Evolutionary conservation across 805 yeast species (phyloP).

Genomic region (Kregervanrija pseudodelftensis): DNA sequence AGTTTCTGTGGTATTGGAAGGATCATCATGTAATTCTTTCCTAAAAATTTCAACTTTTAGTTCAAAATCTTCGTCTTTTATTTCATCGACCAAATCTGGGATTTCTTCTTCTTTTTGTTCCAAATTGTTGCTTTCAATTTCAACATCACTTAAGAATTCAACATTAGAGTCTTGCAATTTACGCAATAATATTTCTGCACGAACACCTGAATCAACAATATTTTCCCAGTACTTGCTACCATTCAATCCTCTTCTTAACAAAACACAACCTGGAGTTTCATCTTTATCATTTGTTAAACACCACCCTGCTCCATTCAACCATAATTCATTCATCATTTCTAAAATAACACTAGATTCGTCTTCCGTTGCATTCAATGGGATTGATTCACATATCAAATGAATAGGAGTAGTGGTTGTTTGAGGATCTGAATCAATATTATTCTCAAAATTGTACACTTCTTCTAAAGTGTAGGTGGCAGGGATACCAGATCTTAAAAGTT

Average conservation of each 20-base stretch:
- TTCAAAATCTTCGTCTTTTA: conserved; percentile 4
- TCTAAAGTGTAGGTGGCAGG: conserved; percentile 81
- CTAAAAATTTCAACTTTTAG: conserved; percentile 16
- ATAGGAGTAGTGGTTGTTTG: conserved; percentile 68
- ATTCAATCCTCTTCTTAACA: conserved; percentile 43
- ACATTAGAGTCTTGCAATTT: conserved; percentile 57
- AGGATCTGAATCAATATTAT: conserved; percentile 29
- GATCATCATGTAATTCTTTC: conserved; percentile 33
- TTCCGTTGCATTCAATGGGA: conserved; percentile 33
- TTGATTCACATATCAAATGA: conserved; percentile 55
- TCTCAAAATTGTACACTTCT: conserved; percentile 56
- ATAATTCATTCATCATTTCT: conserved; percentile 55
- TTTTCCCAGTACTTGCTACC: conserved; percentile 34
- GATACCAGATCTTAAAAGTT: conserved; percentile 52
- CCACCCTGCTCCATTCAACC: conserved; percentile 93
- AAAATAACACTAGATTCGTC: conserved; percentile 40
- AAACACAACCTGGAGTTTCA: conserved; percentile 81
- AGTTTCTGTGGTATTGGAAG: conserved; percentile 57
- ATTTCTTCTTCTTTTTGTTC: conserved; percentile 9
- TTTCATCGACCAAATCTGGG: conserved; percentile 14
- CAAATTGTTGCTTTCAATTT: conserved; percentile 11
- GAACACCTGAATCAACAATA: conserved; percentile 79
- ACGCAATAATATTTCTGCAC: conserved; percentile 78
- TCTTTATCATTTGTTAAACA: conserved; percentile 62
- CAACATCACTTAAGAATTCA: conserved; percentile 46